Conservation (phyloP, 306 rosid species). For the Trifolium pratense region DNA sequence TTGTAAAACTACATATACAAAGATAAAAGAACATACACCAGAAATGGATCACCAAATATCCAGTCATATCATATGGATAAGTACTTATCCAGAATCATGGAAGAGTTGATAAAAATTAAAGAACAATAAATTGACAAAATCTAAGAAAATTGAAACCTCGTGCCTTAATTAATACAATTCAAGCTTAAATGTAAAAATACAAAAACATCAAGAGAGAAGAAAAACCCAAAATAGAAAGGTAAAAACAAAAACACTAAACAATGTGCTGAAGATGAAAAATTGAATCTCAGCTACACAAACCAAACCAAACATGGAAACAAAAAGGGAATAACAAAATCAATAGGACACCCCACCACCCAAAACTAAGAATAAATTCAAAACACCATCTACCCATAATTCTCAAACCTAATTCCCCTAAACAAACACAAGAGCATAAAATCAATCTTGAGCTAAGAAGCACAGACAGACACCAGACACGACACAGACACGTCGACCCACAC, state of each 20-base stretch:
- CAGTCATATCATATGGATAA: background rate
- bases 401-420: background rate
- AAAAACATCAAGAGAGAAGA: background rate
- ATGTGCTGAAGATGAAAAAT: background rate
- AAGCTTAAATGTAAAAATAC: background rate
- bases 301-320: background rate
- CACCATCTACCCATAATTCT: background rate
- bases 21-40: background rate
- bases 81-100: background rate
- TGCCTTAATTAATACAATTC: background rate
- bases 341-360: background rate
- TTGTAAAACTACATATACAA: too few species aligned
- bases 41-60: too few species aligned
- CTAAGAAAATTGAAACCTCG: background rate
- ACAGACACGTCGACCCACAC: too few species aligned
- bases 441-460: too few species aligned
- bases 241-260: background rate
- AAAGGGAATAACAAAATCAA: background rate
- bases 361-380: conserved; percentile 2
- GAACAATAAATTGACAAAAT: background rate
- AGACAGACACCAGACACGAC: too few species aligned
- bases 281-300: too few species aligned
- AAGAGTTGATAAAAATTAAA: background rate
- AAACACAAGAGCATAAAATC: background rate
- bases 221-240: background rate